Evolutionary conservation across 2,329 filamentous ascomycete species (phyloP).

Genomic region (Cordyceps tenuipes): DNA sequence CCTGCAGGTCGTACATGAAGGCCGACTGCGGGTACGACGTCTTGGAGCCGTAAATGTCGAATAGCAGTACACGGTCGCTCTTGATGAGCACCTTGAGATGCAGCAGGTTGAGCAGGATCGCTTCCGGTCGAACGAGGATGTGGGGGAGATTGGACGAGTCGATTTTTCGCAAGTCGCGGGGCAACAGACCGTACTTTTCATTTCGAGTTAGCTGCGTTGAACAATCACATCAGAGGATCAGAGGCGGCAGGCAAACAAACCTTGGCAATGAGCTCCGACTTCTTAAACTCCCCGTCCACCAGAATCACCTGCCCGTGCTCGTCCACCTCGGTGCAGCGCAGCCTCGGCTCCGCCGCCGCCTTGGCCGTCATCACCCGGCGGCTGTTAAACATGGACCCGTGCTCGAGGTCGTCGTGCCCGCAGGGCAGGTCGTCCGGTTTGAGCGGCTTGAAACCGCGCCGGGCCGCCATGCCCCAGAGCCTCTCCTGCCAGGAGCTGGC

Average conservation of each 20-base stretch:
- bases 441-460: constrained; percentile 32
- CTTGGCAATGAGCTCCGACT: constrained; percentile 93
- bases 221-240: not conserved
- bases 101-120: constrained; percentile 92
- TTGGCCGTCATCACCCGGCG: constrained; percentile 65
- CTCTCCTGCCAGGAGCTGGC: constrained; percentile 39
- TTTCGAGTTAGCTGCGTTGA: not conserved
- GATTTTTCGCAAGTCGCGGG: constrained; percentile 93
- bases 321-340: constrained; percentile 93
- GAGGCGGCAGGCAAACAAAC: constrained; percentile 41
- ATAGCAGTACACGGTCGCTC: constrained; percentile 85
- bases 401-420: constrained; percentile 2
- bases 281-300: constrained; percentile 93
- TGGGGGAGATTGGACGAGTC: constrained; percentile 93
- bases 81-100: constrained; percentile 95
- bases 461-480: constrained; percentile 35
- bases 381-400: constrained; percentile 50
- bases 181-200: constrained; percentile 76
- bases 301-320: constrained; percentile 86
- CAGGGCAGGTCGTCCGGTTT: constrained; percentile 52
- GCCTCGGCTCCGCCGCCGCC: constrained; percentile 71
- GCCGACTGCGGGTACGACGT: constrained; percentile 92
- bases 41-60: constrained; percentile 91
- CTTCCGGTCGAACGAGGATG: constrained; percentile 85
- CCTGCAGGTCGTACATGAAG: constrained; percentile 96